Percentiles rank a stretch among this genome's conserved stretches.
Conservation (phyloP, 179 eudicot species). For the Drosera spatulata region DNA sequence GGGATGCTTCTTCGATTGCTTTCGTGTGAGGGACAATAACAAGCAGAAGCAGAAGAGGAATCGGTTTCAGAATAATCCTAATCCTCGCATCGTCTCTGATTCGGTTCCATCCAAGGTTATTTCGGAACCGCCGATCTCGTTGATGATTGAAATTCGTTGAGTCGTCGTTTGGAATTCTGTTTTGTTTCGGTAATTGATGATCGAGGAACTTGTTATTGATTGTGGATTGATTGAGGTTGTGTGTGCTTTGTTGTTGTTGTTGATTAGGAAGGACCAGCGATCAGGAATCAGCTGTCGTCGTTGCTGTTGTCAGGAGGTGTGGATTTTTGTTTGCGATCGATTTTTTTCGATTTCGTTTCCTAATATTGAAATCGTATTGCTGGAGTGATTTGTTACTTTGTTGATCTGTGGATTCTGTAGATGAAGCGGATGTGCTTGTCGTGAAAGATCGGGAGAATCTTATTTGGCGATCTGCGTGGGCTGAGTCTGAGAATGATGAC, state of each 20-base stretch:
- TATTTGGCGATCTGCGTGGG: constrained; percentile 12
- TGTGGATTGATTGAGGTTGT: not conserved
- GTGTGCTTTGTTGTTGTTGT: not conserved
- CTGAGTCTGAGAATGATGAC: constrained; percentile 13
- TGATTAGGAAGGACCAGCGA: constrained; percentile 10
- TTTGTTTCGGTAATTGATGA: no score
- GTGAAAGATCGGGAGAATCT: constrained; percentile 16
- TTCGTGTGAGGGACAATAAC: constrained; percentile 14
- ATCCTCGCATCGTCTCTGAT: constrained; percentile 7
- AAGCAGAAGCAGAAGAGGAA: no score
- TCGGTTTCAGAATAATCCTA: constrained; percentile 3
- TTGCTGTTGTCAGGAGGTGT: constrained; percentile 29
- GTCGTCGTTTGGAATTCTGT: no score
- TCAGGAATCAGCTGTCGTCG: constrained; percentile 23
- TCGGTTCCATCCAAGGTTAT: constrained; percentile 2
- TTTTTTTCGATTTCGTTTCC: not conserved
- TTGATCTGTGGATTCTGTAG: not conserved
- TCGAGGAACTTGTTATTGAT: no score
- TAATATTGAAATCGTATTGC: no score
- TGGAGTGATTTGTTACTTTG: no score
- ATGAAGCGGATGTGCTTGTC: constrained; percentile 20
- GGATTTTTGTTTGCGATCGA: not conserved
- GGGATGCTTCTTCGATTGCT: constrained; percentile 41
- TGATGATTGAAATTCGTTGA: no score
- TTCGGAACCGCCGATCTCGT: no score